Base-by-base conservation (phyloP, 148 eudicot genomes). In the Silene conica region DNA sequence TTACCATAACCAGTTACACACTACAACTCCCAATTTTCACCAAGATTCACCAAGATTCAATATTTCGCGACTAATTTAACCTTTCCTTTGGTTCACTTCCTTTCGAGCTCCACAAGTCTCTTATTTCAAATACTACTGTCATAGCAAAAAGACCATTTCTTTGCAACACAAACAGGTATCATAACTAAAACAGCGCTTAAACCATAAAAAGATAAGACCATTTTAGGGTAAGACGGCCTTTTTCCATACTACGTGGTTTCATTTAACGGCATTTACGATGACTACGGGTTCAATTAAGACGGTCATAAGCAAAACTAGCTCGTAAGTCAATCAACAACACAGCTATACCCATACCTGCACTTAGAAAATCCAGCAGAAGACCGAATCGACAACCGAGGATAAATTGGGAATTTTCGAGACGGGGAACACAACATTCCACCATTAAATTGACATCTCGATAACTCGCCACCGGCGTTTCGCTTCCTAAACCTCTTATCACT, bases 311-410 rank as follows among this genome's bases (percentile, higher is more conserved):
- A 6, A 38, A 7, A 38, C 43, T 7, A 38, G 9, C 43, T 38
- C 43, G 7, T 8, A 34, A 38, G 11, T 12, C 14, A 18, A 38
- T 34, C 69, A 65, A 65, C 38, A 52, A 52, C 54, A 48, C 54
- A 48, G 3, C 55, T 50, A 50, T 1, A 69, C 15, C 18, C 59
- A 52, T 71, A 71, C 75, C 74, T 62, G 74, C 75, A 70, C 64
- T 77, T 77, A 8, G 68, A 76, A 69, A 58, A 38, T 9, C 73
- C 5, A 0, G 25, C 18, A 20, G 56, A 21, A 38, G 75, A 23
- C 3, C 75, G 80, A 71, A 9, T 26, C 15, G 54, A 31, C 15
- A 77, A 71, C 22, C 74, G 74, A 52, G 75, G 25, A 22, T 2
- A 70, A 54, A 62, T 63, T 12, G 80, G 31, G 34, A 69, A 69